These are phyloP conservation scores for Symbiodinium natans DNA, from an alignment of 73 alveolate species.

Conservation along the genomic window DNA sequence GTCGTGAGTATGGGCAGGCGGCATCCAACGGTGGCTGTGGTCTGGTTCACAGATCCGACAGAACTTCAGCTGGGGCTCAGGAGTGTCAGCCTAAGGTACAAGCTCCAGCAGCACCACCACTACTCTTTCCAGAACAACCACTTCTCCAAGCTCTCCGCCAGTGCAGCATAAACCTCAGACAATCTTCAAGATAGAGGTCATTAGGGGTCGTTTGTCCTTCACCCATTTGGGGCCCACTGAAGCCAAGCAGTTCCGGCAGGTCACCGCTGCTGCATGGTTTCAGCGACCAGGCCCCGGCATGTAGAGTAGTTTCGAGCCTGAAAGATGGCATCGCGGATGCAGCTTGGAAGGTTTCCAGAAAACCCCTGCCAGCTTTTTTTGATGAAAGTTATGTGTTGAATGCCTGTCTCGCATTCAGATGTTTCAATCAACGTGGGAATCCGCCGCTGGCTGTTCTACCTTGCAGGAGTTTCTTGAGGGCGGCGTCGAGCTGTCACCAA, in stretches of 20 bases:
- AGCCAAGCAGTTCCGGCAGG: background rate
- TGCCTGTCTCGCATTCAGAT: no score
- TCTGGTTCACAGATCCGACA: background rate
- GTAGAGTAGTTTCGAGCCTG: no score
- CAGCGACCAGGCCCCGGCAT: conserved; percentile 1
- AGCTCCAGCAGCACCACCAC: conserved; percentile 64
- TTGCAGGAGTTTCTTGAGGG: conserved; percentile 65
- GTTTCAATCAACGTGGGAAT: no score
- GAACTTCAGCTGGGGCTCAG: background rate
- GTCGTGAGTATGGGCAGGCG: background rate
- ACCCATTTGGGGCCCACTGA: background rate
- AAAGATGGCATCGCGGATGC: no score
- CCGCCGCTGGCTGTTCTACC: background rate
- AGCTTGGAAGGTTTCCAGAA: no score
- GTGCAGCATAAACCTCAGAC: background rate
- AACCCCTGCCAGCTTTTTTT: no score
- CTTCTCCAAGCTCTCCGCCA: conserved; percentile 37
- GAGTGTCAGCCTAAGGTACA: background rate
- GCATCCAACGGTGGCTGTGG: conserved; percentile 26
- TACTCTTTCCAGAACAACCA: conserved; percentile 2
- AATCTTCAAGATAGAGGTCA: no score
- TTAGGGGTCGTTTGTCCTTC: background rate
- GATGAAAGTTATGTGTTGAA: no score
- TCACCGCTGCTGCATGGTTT: background rate
- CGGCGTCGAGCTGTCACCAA: conserved; percentile 30